A percentile compares a stretch with the other conserved stretches of the same genome.
These are phyloP conservation scores for Moricandia moricandioides DNA, from an alignment of 345 rosid genomes.

Conservation along the genomic window DNA sequence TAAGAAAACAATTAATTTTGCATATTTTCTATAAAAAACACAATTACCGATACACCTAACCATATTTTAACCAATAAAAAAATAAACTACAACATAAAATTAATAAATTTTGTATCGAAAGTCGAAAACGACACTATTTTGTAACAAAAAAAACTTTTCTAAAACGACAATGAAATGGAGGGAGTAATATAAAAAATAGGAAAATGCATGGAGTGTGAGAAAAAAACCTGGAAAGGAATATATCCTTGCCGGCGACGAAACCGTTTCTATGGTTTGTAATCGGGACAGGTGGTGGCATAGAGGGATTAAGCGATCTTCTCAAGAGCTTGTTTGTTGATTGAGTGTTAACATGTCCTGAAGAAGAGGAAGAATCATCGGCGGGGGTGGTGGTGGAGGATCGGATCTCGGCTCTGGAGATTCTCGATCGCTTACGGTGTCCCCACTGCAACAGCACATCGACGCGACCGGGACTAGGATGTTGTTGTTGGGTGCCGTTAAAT, in stretches of 20 bases:
- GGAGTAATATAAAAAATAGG: neutral
- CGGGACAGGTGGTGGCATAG: slow-evolving; percentile 42
- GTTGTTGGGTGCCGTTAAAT: slow-evolving; percentile 30
- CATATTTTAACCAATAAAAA: no score
- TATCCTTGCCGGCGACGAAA: slow-evolving; percentile 38
- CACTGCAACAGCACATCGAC: slow-evolving; percentile 57
- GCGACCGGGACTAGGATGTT: slow-evolving; percentile 27
- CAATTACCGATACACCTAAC: no score
- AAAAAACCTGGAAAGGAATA: slow-evolving; percentile 43
- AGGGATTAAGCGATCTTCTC: slow-evolving; percentile 32
- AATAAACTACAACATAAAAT: no score
- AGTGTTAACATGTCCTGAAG: slow-evolving; percentile 45
- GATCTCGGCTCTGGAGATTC: slow-evolving; percentile 55
- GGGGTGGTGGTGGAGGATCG: slow-evolving; percentile 34
- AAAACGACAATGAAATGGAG: no score
- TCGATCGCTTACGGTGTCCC: slow-evolving; percentile 68
- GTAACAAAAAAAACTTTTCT: no score
- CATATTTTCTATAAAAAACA: no score
- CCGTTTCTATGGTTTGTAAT: slow-evolving; percentile 37
- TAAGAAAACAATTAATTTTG: no score
- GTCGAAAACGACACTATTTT: no score
- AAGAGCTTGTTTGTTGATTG: slow-evolving; percentile 27
- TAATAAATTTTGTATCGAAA: no score
- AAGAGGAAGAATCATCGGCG: slow-evolving; percentile 49
- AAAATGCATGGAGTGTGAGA: neutral